phyloP scores from a whole-genome alignment of 495 filamentous ascomycete species.

The Neurospora pannonica region DNA sequence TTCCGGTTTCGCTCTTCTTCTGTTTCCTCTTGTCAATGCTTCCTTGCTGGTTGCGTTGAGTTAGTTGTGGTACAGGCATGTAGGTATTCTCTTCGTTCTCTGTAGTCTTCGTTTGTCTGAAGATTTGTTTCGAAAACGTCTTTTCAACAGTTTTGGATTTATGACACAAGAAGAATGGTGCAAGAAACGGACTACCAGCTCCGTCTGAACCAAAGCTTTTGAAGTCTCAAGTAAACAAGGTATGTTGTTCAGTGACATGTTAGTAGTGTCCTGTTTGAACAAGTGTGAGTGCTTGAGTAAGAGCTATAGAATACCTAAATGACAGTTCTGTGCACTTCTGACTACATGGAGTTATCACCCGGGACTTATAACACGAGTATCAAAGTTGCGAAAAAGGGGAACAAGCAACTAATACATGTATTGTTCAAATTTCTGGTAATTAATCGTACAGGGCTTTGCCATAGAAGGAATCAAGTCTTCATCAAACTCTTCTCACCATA shows the following conservation, averaged over 20 bases:
- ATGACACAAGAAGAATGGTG: not conserved
- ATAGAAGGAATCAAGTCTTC: not conserved
- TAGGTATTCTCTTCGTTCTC: not conserved
- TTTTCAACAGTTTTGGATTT: not conserved
- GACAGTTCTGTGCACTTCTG: not conserved
- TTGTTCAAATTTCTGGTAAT: not conserved
- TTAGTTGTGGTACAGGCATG: not conserved
- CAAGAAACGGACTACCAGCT: not conserved
- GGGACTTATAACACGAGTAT: not conserved
- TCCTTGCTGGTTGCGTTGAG: not conserved
- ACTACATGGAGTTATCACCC: not conserved
- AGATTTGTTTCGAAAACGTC: not conserved
- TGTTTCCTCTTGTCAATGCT: not conserved
- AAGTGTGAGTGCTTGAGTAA: not conserved
- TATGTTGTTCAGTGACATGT: not conserved
- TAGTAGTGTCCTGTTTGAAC: not conserved
- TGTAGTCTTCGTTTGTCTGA: not conserved
- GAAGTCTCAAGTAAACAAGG: not conserved
- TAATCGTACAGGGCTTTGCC: not conserved
- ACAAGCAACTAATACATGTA: not conserved
- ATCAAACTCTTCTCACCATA: not conserved
- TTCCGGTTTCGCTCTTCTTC: not conserved
- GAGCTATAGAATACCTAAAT: not conserved
- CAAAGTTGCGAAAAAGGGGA: not conserved
- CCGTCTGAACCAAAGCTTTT: not conserved